Percentiles rank a stretch among this genome's conserved stretches.
Conservation (phyloP, 495 filamentous ascomycete genomes). For the Penicillium soppii region DNA sequence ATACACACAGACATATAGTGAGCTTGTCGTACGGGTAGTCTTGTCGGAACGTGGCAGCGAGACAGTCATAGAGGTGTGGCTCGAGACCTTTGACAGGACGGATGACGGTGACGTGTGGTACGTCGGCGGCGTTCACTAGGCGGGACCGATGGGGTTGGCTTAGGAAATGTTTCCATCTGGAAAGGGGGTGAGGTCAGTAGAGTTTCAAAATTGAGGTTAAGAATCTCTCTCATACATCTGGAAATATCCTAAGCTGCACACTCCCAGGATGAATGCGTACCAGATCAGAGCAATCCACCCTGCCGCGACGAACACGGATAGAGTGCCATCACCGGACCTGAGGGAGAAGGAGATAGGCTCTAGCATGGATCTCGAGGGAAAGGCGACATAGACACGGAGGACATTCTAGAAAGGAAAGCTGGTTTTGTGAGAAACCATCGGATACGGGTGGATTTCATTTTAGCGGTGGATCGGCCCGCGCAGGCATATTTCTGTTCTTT, state of each 20-base stretch:
- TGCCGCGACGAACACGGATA: constrained; percentile 31
- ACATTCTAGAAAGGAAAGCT: constrained; percentile 27
- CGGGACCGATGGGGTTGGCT: constrained; percentile 34
- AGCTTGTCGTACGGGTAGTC: constrained; percentile 75
- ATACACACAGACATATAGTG: constrained; percentile 81
- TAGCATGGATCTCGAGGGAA: constrained; percentile 35
- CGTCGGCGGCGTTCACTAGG: constrained; percentile 27
- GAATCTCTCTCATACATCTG: constrained; percentile 68
- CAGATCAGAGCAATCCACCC: constrained; percentile 58
- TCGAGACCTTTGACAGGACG: constrained; percentile 94
- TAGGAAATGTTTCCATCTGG: constrained; percentile 47
- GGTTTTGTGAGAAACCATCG: constrained; percentile 4
- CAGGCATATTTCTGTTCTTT: background rate
- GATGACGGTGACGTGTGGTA: constrained; percentile 88
- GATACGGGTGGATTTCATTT: constrained; percentile 6
- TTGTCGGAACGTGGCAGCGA: constrained; percentile 86
- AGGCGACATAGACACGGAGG: constrained; percentile 5
- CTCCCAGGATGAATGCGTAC: constrained; percentile 53
- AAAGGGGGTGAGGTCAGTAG: constrained; percentile 11
- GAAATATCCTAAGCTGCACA: constrained; percentile 57
- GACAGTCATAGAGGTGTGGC: constrained; percentile 84
- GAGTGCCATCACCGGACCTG: constrained; percentile 35
- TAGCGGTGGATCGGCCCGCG: constrained; percentile 9
- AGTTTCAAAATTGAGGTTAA: constrained; percentile 3
- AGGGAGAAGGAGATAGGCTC: constrained; percentile 28